Evolutionary conservation across 1,284 basidiomycete genomes (phyloP).

Genomic region (Rhizoctonia solani): DNA sequence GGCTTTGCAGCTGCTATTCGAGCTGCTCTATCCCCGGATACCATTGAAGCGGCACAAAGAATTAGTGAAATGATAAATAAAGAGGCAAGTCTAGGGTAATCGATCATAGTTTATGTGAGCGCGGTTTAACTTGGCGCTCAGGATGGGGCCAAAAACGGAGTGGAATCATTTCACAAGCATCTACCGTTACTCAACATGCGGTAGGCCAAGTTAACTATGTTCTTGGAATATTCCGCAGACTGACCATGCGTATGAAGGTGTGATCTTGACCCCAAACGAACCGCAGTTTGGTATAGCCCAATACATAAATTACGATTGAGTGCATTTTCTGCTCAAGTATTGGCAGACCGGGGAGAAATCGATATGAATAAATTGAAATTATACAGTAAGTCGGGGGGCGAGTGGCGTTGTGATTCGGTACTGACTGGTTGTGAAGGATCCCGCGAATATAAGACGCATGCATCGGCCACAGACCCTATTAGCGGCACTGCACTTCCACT

Average conservation of each 20-base stretch:
- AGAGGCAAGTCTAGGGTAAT: slow-evolving; percentile 49
- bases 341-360: slow-evolving; percentile 54
- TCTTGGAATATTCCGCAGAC: too few relatives aligned
- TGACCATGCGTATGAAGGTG: slow-evolving; percentile 47
- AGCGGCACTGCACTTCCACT: slow-evolving; percentile 44
- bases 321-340: slow-evolving; percentile 56
- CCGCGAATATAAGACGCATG: slow-evolving; percentile 56
- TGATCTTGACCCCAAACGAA: slow-evolving; percentile 54
- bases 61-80: slow-evolving; percentile 58
- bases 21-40: slow-evolving; percentile 52
- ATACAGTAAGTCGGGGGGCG: slow-evolving; percentile 49
- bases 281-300: slow-evolving; percentile 64
- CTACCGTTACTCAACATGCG: slow-evolving; percentile 63
- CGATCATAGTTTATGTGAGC: background rate
- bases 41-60: slow-evolving; percentile 53
- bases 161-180: slow-evolving; percentile 61
- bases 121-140: slow-evolving; percentile 39
- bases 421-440: slow-evolving; percentile 47
- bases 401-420: background rate
- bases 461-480: slow-evolving; percentile 50
- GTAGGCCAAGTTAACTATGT: slow-evolving; percentile 38
- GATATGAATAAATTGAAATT: slow-evolving; percentile 52
- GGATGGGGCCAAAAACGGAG: slow-evolving; percentile 56
- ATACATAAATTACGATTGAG: slow-evolving; percentile 57
- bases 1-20: slow-evolving; percentile 59